phyloP scores from a whole-genome alignment of 2,329 filamentous ascomycete species.

The Xylariomycetidae sp. region DNA sequence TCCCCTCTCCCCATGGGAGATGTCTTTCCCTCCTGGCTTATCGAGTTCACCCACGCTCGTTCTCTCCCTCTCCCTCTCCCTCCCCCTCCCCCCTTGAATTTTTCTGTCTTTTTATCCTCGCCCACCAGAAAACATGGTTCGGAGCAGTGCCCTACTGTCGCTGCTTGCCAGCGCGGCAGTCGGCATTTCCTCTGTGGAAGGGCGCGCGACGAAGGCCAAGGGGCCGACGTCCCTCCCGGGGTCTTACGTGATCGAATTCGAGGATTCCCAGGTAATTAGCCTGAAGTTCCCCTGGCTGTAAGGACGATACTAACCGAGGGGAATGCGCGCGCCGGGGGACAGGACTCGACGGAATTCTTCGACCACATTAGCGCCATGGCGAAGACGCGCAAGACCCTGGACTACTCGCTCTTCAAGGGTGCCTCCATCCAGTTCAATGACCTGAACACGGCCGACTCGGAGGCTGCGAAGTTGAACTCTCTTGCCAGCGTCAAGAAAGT shows the following conservation, averaged over 20 bases:
- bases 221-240: constrained; percentile 35
- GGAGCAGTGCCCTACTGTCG: constrained; percentile 18
- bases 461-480: not conserved
- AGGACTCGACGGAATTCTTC: constrained; percentile 40
- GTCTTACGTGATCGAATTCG: constrained; percentile 50
- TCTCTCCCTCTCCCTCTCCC: constrained; percentile 8
- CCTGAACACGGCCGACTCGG: not conserved
- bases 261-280: constrained; percentile 40
- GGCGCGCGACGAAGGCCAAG: constrained; percentile 13
- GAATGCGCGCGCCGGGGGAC: constrained; percentile 5
- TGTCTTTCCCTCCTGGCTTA: too few relatives aligned
- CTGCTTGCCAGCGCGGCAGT: constrained; percentile 21
- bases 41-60: constrained; percentile 8
- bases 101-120: constrained; percentile 6
- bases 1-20: too few relatives aligned
- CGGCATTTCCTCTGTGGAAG: constrained; percentile 17
- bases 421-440: constrained; percentile 4
- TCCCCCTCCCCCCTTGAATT: constrained; percentile 6
- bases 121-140: constrained; percentile 20
- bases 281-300: constrained; percentile 5
- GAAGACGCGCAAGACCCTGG: constrained; percentile 20
- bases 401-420: constrained; percentile 5
- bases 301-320: constrained; percentile 1
- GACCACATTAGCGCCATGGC: constrained; percentile 34
- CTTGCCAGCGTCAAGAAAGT: constrained; percentile 1